These are phyloP conservation scores for Thalassia testudinum DNA, from an alignment of 116 monocot genomes.

Conservation along the genomic window DNA sequence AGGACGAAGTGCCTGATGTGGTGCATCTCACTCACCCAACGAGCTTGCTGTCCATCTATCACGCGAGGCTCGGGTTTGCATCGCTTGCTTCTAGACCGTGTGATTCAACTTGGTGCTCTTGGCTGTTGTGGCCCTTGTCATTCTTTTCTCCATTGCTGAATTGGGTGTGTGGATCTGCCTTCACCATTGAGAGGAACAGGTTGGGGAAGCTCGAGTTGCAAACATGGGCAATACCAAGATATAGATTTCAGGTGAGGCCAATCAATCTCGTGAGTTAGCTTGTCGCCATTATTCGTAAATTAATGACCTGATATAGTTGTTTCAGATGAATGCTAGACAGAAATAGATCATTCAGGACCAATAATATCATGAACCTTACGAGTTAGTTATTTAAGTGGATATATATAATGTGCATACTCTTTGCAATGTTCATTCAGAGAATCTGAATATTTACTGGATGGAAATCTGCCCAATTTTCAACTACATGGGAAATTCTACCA, in stretches of 20 bases:
- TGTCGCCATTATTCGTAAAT: no score
- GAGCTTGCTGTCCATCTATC: conserved; percentile 13
- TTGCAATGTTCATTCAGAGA: no score
- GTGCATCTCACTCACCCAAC: conserved; percentile 28
- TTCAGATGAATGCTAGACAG: no score
- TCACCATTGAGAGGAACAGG: conserved; percentile 20
- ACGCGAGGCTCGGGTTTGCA: conserved; percentile 22
- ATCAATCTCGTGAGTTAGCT: no score
- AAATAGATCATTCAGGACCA: no score
- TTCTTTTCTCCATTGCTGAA: conserved; percentile 13
- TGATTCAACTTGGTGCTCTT: conserved; percentile 15
- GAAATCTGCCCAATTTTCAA: no score
- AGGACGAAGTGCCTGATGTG: conserved; percentile 13
- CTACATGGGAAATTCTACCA: no score
- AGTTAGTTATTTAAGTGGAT: no score
- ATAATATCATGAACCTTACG: no score
- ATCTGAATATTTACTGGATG: no score
- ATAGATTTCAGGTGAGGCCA: conserved; percentile 31
- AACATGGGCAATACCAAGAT: conserved; percentile 68
- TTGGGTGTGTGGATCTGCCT: conserved; percentile 23
- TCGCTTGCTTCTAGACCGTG: conserved; percentile 36
- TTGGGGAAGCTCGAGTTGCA: conserved; percentile 16
- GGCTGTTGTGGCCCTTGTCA: conserved; percentile 20
- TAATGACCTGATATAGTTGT: no score
- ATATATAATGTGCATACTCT: no score